Percentiles rank a stretch among this genome's conserved stretches.
Conservation (phyloP, 495 filamentous ascomycete species). For the Chlorociboria aeruginascens region DNA sequence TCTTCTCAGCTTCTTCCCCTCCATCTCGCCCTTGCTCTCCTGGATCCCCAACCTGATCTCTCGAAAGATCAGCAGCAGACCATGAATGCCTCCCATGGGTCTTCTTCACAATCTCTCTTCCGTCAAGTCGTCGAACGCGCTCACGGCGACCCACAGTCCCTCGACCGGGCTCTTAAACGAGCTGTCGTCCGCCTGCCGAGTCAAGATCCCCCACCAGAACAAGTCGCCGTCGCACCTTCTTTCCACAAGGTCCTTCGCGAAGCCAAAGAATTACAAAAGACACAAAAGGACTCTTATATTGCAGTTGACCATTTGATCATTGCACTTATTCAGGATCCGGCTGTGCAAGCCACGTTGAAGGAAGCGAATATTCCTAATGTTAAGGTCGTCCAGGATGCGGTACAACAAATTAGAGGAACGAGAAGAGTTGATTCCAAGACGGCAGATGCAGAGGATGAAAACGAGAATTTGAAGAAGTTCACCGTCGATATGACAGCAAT, state of each 20-base stretch:
- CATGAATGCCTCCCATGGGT: constrained; percentile 44
- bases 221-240: constrained; percentile 63
- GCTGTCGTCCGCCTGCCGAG: constrained; percentile 77
- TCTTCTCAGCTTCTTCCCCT: constrained; percentile 83
- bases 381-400: constrained; percentile 76
- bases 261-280: constrained; percentile 85
- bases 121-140: constrained; percentile 89
- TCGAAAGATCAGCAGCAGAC: constrained; percentile 61
- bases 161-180: constrained; percentile 87
- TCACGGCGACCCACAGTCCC: constrained; percentile 77
- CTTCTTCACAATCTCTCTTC: constrained; percentile 58
- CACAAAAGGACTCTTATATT: constrained; percentile 89
- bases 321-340: constrained; percentile 63
- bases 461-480: constrained; percentile 92
- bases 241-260: constrained; percentile 71
- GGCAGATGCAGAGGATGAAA: constrained; percentile 78
- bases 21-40: constrained; percentile 77
- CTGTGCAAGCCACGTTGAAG: constrained; percentile 59
- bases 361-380: constrained; percentile 87
- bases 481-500: constrained; percentile 94
- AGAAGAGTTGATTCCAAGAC: constrained; percentile 88
- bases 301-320: constrained; percentile 90
- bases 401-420: constrained; percentile 83
- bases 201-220: constrained; percentile 89
- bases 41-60: constrained; percentile 70